A percentile compares a stretch with the other conserved stretches of the same genome.
phyloP scores from a whole-genome alignment of 768 basidiomycete genomes.

The Cystofilobasidium ferigula region DNA sequence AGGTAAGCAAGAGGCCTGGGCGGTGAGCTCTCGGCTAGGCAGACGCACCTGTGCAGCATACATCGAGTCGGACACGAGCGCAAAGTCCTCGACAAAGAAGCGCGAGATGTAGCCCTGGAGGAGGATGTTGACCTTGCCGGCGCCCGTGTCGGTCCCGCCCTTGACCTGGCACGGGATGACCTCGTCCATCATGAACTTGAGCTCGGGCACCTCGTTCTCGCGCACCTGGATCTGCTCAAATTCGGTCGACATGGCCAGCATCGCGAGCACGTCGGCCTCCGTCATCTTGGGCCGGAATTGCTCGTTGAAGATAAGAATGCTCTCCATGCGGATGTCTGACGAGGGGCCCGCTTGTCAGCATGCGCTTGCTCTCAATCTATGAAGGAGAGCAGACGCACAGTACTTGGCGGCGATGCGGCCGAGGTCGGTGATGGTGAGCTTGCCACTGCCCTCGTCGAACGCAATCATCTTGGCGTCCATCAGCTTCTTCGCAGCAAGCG shows the following conservation, averaged over 20 bases:
- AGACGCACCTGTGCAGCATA: conserved; percentile 64
- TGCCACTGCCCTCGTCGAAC: conserved; percentile 50
- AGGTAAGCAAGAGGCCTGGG: no score
- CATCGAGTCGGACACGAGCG: conserved; percentile 84
- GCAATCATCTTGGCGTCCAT: conserved; percentile 68
- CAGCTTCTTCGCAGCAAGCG: conserved; percentile 55
- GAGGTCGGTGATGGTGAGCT: conserved; percentile 68
- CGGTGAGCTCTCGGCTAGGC: background rate
- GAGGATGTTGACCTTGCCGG: conserved; percentile 87
- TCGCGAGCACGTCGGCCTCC: conserved; percentile 77
- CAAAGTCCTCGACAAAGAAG: conserved; percentile 79
- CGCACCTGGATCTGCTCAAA: conserved; percentile 91
- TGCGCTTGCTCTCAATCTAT: background rate
- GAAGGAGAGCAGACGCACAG: conserved; percentile 37
- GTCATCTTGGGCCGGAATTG: conserved; percentile 70
- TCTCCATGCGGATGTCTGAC: conserved; percentile 59
- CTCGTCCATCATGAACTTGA: conserved; percentile 55
- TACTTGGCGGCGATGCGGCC: conserved; percentile 96
- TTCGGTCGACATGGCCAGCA: conserved; percentile 88
- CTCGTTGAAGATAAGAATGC: conserved; percentile 75
- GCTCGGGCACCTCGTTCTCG: conserved; percentile 75
- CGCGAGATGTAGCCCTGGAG: conserved; percentile 81
- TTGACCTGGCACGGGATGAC: conserved; percentile 68
- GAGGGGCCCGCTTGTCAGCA: background rate
- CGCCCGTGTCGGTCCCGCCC: conserved; percentile 54